Evolutionary conservation across 2,329 filamentous ascomycete genomes (phyloP), one percentile per base, ranked within the genome.

Genomic region (Cladophialophora immunda): DNA sequence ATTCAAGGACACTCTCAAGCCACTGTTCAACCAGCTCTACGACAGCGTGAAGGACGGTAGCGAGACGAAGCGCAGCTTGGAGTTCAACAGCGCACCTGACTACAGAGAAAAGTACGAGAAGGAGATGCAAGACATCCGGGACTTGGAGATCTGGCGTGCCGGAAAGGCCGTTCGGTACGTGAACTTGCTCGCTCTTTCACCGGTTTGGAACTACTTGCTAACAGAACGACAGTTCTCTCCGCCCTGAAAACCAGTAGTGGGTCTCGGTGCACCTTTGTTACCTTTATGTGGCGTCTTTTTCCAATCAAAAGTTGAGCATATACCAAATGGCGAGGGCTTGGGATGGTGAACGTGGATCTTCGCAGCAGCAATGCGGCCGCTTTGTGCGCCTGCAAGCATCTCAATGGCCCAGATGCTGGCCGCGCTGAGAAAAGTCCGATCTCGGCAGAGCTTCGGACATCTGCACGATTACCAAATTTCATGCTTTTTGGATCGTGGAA

Each of bases 1-100:
- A 80, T 99, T 99, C 93, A 97, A 97, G 92, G 92, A 94, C 75
- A 93, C 92, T 79, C 89, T 99, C 79, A 98, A 98, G 91, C 95
- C 95, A 78, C 91, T 99, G 80, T 99, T 99, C 89, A 94, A 97
- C 85, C 87, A 92, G 78, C 91, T 99, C 69, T 99, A 99, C 86
- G 91, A 96, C 83, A 90, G 91, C 71, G 95, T 99, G 79, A 89
- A 89, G 82, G 89, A 93, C 77, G 95, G 95, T 79, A 89, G 88
- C 78, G 95, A 99, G 91, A 99, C 95, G 78, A 86, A 95, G 90
- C 90, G 95, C 82, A 95, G 93, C 69, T 90, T 99, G 78, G 93
- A 97, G 78, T 99, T 96, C 89, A 98, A 98, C 88, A 87, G 91
- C 80, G 93, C 96, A 84, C 85, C 88, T 75, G 93, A 99, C 84